Evolutionary conservation across 164 flowering plant genomes (phyloP).

Genomic region (Dillenia suffruticosa): DNA sequence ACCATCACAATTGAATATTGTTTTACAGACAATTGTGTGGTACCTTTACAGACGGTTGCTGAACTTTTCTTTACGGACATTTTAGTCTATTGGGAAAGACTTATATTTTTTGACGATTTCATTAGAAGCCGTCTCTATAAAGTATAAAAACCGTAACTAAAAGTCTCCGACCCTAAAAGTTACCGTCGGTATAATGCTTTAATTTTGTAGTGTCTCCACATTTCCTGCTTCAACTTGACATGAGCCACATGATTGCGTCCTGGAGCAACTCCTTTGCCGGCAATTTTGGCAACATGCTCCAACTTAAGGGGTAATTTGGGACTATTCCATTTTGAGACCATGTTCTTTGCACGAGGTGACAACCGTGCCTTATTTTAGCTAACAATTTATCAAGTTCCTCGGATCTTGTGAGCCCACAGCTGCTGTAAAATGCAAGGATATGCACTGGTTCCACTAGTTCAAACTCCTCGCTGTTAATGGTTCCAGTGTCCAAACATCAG

Average conservation of each 20-base stretch:
- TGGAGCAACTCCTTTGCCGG: conserved; percentile 92
- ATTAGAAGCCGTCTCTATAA: too few species aligned
- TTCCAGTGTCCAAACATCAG: conserved; percentile 1
- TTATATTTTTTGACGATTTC: too few species aligned
- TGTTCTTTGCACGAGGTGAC: conserved; percentile 73
- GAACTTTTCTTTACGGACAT: too few species aligned
- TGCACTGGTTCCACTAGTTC: conserved; percentile 83
- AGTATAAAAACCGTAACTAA: too few species aligned
- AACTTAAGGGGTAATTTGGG: conserved; percentile 81
- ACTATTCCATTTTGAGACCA: conserved; percentile 62
- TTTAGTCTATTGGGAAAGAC: too few species aligned
- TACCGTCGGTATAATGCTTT: too few species aligned
- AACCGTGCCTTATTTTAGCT: conserved; percentile 77
- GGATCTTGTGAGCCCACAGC: conserved; percentile 64
- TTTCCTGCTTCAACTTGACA: conserved; percentile 90
- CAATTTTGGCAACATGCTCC: conserved; percentile 79
- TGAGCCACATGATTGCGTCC: conserved; percentile 97
- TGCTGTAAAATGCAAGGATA: conserved; percentile 89
- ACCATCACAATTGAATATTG: too few species aligned
- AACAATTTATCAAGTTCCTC: conserved; percentile 64
- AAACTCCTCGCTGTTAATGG: conserved; percentile 37
- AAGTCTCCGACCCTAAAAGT: too few species aligned
- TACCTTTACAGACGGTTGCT: too few species aligned
- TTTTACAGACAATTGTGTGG: too few species aligned
- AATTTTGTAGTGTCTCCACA: too few species aligned